These are phyloP conservation scores for Apophysomyces sp. DNA, from an alignment of 371 early-diverging fungal species.

Conservation along the genomic window DNA sequence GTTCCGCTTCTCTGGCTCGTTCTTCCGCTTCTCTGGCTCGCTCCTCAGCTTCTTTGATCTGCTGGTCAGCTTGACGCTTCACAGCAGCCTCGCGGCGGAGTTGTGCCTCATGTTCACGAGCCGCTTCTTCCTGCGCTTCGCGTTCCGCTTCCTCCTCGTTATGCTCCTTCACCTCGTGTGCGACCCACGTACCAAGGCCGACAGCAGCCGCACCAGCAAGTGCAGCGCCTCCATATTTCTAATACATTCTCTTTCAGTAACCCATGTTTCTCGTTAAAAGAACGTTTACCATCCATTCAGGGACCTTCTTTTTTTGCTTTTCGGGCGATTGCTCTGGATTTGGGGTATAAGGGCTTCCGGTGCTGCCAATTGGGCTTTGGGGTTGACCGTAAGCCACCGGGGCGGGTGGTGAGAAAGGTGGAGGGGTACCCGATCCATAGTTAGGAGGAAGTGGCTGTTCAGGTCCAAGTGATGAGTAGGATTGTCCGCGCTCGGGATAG, in stretches of 20 bases:
- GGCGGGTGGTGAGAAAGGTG: slow-evolving; percentile 20
- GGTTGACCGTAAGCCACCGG: neutral
- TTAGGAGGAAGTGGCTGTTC: slow-evolving; percentile 22
- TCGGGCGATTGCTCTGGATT: neutral
- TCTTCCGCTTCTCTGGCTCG: neutral
- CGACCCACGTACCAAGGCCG: slow-evolving; percentile 35
- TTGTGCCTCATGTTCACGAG: neutral
- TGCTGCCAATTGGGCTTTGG: slow-evolving; percentile 1
- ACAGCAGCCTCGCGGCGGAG: neutral
- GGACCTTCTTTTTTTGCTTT: slow-evolving; percentile 18
- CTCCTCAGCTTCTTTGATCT: neutral
- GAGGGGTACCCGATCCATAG: slow-evolving; percentile 26
- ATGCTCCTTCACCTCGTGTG: slow-evolving; percentile 28
- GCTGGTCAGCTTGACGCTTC: neutral
- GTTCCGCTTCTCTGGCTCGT: neutral
- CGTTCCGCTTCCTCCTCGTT: slow-evolving; percentile 23
- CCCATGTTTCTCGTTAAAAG: too few relatives aligned
- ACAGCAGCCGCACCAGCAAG: slow-evolving; percentile 42
- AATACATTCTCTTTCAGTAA: neutral
- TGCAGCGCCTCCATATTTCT: slow-evolving; percentile 47
- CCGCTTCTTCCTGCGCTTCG: slow-evolving; percentile 1
- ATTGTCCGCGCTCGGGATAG: slow-evolving; percentile 7
- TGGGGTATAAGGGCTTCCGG: neutral
- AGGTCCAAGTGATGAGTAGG: slow-evolving; percentile 22
- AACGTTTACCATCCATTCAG: slow-evolving; percentile 49